These are phyloP conservation scores for Moelleriella libera DNA, from an alignment of 2,329 filamentous ascomycete genomes.

Conservation along the genomic window DNA sequence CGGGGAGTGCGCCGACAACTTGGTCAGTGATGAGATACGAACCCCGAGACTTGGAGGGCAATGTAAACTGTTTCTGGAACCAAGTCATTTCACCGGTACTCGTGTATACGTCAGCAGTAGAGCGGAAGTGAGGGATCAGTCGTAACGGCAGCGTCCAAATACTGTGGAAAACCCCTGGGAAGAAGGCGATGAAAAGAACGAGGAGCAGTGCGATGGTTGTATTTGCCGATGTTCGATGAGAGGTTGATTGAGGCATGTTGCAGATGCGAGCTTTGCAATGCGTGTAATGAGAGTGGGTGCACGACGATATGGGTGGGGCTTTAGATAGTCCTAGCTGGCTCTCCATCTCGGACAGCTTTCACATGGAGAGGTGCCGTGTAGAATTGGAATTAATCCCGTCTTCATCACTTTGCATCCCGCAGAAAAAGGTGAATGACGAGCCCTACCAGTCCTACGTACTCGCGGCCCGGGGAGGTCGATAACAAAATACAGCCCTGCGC, in stretches of 20 bases:
- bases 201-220: slow-evolving; percentile 30
- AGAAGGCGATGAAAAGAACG: slow-evolving; percentile 36
- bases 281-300: background rate
- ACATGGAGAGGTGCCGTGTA: too few relatives aligned
- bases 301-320: slow-evolving; percentile 2
- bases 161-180: slow-evolving; percentile 37
- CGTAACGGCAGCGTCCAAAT: slow-evolving; percentile 33
- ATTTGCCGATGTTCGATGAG: slow-evolving; percentile 17
- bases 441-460: too few relatives aligned
- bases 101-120: slow-evolving; percentile 15
- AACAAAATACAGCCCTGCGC: too few relatives aligned
- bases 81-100: slow-evolving; percentile 45
- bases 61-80: slow-evolving; percentile 73
- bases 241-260: slow-evolving; percentile 3
- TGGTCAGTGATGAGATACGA: slow-evolving; percentile 81
- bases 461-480: too few relatives aligned
- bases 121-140: slow-evolving; percentile 20
- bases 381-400: too few relatives aligned
- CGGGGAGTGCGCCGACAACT: slow-evolving; percentile 57
- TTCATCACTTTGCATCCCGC: too few relatives aligned
- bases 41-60: slow-evolving; percentile 65
- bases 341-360: too few relatives aligned
- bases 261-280: background rate
- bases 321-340: background rate
- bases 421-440: too few relatives aligned